Conservation (phyloP, 2,329 filamentous ascomycete species). For the Talaromyces sp. region DNA sequence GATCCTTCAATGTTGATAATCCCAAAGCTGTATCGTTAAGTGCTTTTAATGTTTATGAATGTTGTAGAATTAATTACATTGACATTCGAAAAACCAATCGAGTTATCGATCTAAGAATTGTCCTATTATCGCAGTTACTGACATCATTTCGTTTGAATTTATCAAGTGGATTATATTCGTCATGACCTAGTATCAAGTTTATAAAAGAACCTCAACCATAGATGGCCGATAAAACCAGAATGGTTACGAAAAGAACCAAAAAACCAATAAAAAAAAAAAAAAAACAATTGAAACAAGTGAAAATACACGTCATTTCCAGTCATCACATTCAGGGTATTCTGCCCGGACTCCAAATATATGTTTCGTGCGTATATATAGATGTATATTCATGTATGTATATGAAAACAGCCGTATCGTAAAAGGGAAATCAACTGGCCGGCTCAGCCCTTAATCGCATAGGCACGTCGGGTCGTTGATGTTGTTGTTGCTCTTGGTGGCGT, state of each 20-base stretch:
- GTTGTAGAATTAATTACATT: neutral
- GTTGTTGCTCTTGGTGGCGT: constrained; percentile 10
- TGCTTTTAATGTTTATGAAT: neutral
- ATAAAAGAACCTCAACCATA: neutral
- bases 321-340: constrained; percentile 10
- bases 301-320: constrained; percentile 12
- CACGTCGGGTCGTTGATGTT: constrained; percentile 8
- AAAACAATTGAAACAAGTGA: neutral
- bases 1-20: neutral
- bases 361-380: neutral
- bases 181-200: neutral
- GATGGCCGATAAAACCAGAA: neutral
- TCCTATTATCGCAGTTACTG: neutral
- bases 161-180: constrained; percentile 2
- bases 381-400: constrained; percentile 1
- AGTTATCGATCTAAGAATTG: neutral
- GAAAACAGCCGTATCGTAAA: neutral
- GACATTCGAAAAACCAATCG: neutral
- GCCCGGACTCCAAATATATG: constrained; percentile 11
- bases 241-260: neutral
- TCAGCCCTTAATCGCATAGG: constrained; percentile 1
- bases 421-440: constrained; percentile 3
- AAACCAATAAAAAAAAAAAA: no score
- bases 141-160: neutral
- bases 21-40: neutral